Evolutionary conservation across 331 rosid genomes (phyloP), one percentile per base, ranked within the genome.

Genomic region (Pyracantha coccinea): DNA sequence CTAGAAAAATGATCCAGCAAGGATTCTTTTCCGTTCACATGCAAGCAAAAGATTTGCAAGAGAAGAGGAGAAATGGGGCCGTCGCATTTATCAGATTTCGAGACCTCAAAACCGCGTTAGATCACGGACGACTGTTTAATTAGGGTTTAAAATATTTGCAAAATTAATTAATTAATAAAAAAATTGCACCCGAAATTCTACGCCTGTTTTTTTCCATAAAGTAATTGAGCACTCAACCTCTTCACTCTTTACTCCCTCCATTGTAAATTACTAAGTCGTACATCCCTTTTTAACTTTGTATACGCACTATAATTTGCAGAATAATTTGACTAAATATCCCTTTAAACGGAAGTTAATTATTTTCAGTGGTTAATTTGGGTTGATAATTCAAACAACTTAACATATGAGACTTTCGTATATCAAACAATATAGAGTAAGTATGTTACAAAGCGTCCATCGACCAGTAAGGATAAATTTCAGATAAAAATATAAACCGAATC

Each of bases 81-180:
- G 78, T 83, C 81, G 62, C 9, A 35, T 35, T 35, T 65, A 35
- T 58, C 77, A 45, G 69, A 71, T 78, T 83, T 84, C 52, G 69
- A 82, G 79, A 77, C 86, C 82, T 76, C 83, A 71, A 84, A 88
- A 86, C 86, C 88, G 88, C 86, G 89, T 86, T 61, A 52, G 41
- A 41, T 66, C 87, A 76, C 81, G 68, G 79, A 78, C 21, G 21
- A 52, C 57, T 52, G 20, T 52, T 52, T 38, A 38, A 6, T 52
- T 66, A 16, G 28, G 62, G 20, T 78, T 77, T 41, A 60, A 31
- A 53, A 61, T 61, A 19, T 77, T 66, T 5, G 10, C 23, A 59
- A 27, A 21, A 17, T 77, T 77, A 38, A 35, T 23, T 23, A 23
- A 25, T 23, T 41, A 41, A 41, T 41, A 33, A 6, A 59, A 33